These are phyloP conservation scores for Geranium incanum DNA, from an alignment of 441 rosid species.

Conservation along the genomic window DNA sequence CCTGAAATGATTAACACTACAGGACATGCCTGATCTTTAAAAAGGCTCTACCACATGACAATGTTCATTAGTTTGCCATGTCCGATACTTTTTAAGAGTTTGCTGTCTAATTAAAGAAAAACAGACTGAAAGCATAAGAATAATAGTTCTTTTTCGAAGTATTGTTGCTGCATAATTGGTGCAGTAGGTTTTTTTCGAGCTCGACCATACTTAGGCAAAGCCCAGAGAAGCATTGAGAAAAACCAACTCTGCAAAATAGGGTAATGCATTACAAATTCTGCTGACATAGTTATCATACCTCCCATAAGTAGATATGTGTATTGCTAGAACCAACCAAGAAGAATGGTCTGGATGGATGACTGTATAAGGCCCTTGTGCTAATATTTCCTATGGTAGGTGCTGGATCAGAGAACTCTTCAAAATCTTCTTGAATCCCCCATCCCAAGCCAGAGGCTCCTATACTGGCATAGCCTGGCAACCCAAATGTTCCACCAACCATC, in stretches of 20 bases:
- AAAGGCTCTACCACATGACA: neutral
- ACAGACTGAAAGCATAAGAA: neutral
- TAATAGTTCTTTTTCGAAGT: neutral
- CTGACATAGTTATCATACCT: conserved; percentile 48
- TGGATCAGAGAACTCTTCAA: conserved; percentile 64
- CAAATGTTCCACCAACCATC: conserved; percentile 52
- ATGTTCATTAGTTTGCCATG: neutral
- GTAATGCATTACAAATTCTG: neutral
- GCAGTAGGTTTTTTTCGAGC: neutral
- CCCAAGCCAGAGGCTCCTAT: conserved; percentile 67
- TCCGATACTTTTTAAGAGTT: neutral
- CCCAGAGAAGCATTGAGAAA: neutral
- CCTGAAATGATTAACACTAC: conserved; percentile 6
- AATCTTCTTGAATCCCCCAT: conserved; percentile 73
- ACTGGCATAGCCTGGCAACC: conserved; percentile 62
- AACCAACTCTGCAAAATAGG: neutral
- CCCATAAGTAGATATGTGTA: conserved; percentile 87
- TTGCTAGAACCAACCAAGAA: conserved; percentile 94
- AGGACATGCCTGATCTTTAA: neutral
- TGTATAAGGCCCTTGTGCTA: conserved; percentile 70
- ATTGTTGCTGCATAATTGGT: neutral
- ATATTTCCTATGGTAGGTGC: conserved; percentile 67
- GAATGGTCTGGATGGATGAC: conserved; percentile 86
- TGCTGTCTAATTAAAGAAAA: neutral
- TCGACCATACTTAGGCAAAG: neutral